Evolutionary conservation across 371 early-diverging fungal species (phyloP).

Genomic region (Thermomucor indicae-seudaticae): DNA sequence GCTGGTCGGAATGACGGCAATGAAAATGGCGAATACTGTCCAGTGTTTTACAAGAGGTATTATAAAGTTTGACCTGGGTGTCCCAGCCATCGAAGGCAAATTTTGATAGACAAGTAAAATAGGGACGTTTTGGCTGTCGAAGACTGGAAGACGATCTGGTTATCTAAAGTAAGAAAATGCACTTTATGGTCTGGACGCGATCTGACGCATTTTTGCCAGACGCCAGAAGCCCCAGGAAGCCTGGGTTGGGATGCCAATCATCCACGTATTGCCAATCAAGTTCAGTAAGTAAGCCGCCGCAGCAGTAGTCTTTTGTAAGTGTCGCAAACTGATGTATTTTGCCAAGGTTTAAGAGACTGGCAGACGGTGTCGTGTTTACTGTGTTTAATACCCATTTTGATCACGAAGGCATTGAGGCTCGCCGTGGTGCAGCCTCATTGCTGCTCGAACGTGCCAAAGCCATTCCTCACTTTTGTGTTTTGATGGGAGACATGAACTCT

Average conservation of each 20-base stretch:
- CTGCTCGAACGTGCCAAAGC: conserved; percentile 8
- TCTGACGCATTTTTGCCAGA: conserved; percentile 13
- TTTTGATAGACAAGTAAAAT: background rate
- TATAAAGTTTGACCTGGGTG: background rate
- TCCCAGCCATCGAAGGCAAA: background rate
- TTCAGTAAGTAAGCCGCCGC: conserved; percentile 27
- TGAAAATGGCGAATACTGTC: conserved; percentile 36
- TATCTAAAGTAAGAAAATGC: conserved; percentile 29
- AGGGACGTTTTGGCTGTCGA: conserved; percentile 24
- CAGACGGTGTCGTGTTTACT: conserved; percentile 19
- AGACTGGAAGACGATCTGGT: conserved; percentile 34
- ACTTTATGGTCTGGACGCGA: background rate
- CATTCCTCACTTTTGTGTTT: conserved; percentile 5
- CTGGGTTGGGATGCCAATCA: conserved; percentile 40
- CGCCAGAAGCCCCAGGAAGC: conserved; percentile 32
- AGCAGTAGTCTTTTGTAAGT: no score
- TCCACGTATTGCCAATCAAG: conserved; percentile 33
- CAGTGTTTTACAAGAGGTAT: conserved; percentile 45
- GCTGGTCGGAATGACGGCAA: conserved; percentile 47
- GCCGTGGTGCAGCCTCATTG: conserved; percentile 21
- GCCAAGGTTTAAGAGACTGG: conserved; percentile 17
- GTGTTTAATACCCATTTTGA: conserved; percentile 39
- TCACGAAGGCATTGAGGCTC: conserved; percentile 22
- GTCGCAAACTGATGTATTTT: background rate
- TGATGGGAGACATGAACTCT: conserved; percentile 42